Conservation (phyloP, 1,284 basidiomycete genomes). For the Heliocybe sulcata region DNA sequence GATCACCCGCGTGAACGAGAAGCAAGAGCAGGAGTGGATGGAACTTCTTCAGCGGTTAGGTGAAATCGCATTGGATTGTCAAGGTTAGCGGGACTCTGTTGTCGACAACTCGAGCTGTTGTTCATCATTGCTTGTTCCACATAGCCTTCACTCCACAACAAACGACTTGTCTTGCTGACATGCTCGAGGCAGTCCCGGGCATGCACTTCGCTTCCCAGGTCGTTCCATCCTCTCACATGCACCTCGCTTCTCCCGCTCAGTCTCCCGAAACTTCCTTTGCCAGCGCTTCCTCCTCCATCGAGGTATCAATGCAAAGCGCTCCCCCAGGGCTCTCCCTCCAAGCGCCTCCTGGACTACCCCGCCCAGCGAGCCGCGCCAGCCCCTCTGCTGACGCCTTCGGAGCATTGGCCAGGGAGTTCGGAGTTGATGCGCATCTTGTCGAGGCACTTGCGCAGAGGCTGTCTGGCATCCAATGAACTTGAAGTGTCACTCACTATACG, state of each 20-base stretch:
- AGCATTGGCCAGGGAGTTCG: constrained; percentile 64
- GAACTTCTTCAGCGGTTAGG: constrained; percentile 42
- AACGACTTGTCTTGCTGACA: constrained; percentile 29
- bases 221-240: no score
- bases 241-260: neutral
- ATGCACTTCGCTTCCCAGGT: neutral
- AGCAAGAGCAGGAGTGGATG: constrained; percentile 26
- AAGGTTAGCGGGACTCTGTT: constrained; percentile 34
- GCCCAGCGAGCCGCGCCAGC: neutral
- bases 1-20: constrained; percentile 26
- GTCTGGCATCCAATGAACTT: constrained; percentile 20
- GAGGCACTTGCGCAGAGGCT: constrained; percentile 62
- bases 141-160: constrained; percentile 60
- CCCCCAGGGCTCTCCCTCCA: neutral
- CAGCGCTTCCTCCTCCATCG: neutral
- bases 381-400: constrained; percentile 21
- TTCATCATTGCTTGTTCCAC: neutral
- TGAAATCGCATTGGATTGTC: constrained; percentile 44
- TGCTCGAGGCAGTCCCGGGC: constrained; percentile 20
- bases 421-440: constrained; percentile 59
- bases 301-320: neutral
- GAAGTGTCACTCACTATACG: neutral
- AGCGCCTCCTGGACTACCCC: neutral
- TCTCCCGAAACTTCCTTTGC: neutral
- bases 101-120: neutral